Percentiles rank a stretch among this genome's conserved stretches.
Conservation (phyloP, 2,329 filamentous ascomycete genomes). For the Emericellopsis atlantica region DNA sequence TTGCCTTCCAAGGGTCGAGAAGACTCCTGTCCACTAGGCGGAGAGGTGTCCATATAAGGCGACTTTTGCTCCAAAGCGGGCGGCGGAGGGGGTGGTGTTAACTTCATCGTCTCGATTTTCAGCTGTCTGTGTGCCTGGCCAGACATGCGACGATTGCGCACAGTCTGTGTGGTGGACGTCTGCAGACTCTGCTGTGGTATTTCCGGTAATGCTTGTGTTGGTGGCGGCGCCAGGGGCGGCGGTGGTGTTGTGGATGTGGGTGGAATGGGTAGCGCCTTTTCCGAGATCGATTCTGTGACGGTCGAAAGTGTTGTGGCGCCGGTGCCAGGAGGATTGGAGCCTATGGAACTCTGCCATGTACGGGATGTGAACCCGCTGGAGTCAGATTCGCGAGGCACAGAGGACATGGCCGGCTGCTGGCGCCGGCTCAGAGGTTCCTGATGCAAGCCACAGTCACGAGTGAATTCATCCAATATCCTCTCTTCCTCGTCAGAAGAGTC, state of each 20-base stretch:
- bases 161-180: conserved; percentile 24
- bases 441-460: conserved; percentile 67
- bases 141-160: conserved; percentile 67
- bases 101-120: conserved; percentile 65
- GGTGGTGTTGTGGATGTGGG: conserved; percentile 9
- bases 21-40: too few relatives aligned
- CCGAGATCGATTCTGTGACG: conserved; percentile 44
- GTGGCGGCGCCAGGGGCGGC: conserved; percentile 29
- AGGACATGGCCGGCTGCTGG: conserved; percentile 7
- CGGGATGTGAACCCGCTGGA: conserved; percentile 67
- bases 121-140: conserved; percentile 70
- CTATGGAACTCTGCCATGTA: conserved; percentile 71
- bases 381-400: conserved; percentile 65
- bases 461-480: conserved; percentile 76
- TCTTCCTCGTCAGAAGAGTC: conserved; percentile 63
- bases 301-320: conserved; percentile 51
- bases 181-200: conserved; percentile 20
- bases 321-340: conserved; percentile 49
- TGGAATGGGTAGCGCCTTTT: conserved; percentile 7
- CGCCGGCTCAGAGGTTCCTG: conserved; percentile 22
- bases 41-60: too few relatives aligned
- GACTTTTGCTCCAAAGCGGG: conserved; percentile 2
- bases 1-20: not conserved
- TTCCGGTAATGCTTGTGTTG: conserved; percentile 32
- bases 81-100: conserved; percentile 9